Conservation (phyloP, 495 filamentous ascomycete genomes). For the Penicillium cataractarum region DNA sequence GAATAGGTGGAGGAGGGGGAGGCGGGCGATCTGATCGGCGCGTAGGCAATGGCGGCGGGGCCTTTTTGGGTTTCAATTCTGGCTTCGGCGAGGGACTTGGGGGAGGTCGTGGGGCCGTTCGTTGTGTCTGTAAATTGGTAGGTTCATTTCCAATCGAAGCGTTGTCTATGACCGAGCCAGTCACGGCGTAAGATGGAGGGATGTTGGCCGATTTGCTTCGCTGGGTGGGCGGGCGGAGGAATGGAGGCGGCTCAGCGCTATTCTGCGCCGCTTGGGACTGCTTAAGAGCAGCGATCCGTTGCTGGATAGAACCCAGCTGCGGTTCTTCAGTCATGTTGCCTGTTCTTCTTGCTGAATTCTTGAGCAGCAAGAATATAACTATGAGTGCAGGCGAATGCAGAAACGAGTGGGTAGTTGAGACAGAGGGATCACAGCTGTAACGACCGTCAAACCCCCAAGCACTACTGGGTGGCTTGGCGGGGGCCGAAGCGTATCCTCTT, state of each 20-base stretch:
- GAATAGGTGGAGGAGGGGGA: slow-evolving; percentile 47
- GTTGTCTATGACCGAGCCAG: slow-evolving; percentile 35
- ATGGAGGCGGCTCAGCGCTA: slow-evolving; percentile 25
- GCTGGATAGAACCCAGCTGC: slow-evolving; percentile 55
- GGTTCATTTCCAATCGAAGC: slow-evolving; percentile 52
- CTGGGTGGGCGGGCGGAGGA: slow-evolving; percentile 40
- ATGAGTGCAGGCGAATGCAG: not conserved
- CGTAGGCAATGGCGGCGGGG: slow-evolving; percentile 57
- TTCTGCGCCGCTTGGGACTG: slow-evolving; percentile 54
- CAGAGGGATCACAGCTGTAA: slow-evolving; percentile 7
- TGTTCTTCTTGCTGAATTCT: not conserved
- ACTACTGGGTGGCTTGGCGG: slow-evolving; percentile 24
- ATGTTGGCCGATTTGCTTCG: slow-evolving; percentile 52
- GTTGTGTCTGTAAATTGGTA: slow-evolving; percentile 24
- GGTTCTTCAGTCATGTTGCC: slow-evolving; percentile 40
- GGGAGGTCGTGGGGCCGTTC: slow-evolving; percentile 26
- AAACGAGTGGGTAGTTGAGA: not conserved
- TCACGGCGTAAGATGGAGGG: slow-evolving; percentile 43
- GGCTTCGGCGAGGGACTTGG: slow-evolving; percentile 26
- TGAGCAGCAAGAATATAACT: not conserved
- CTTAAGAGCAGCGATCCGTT: slow-evolving; percentile 63
- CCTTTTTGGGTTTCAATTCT: slow-evolving; percentile 41
- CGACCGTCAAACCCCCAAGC: slow-evolving; percentile 6
- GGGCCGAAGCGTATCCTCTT: slow-evolving; percentile 18
- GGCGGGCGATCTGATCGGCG: slow-evolving; percentile 41